Evolutionary conservation across 2,329 filamentous ascomycete species (phyloP).

Genomic region (Arthrobotrys sphaeroides): DNA sequence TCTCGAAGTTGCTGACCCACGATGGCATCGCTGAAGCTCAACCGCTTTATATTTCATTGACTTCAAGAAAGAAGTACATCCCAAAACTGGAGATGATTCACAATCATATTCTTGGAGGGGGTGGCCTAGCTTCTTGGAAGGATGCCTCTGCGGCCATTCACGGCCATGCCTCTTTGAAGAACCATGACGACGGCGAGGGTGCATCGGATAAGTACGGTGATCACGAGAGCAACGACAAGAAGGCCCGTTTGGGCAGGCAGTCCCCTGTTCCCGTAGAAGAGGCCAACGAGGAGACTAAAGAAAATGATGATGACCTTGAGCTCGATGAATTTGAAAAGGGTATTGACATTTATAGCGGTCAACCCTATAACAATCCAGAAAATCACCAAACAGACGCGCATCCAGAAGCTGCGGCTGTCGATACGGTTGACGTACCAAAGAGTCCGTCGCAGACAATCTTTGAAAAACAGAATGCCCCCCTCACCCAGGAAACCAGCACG

Average conservation of each 20-base stretch:
- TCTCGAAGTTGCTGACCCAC: slow-evolving; percentile 23
- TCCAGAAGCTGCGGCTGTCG: neutral
- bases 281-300: neutral
- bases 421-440: slow-evolving; percentile 41
- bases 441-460: slow-evolving; percentile 40
- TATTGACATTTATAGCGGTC: neutral
- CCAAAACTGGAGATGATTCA: slow-evolving; percentile 47
- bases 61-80: slow-evolving; percentile 47
- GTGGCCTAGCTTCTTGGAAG: slow-evolving; percentile 40
- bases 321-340: slow-evolving; percentile 47
- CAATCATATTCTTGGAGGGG: slow-evolving; percentile 32
- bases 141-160: neutral
- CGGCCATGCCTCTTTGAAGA: neutral
- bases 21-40: slow-evolving; percentile 33
- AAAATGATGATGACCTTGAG: slow-evolving; percentile 33
- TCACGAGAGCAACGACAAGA: neutral
- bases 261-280: neutral
- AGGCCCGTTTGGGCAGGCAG: neutral
- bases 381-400: neutral
- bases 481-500: slow-evolving; percentile 4
- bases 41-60: slow-evolving; percentile 35
- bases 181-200: neutral
- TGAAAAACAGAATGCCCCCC: neutral
- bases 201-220: neutral
- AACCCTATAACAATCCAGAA: slow-evolving; percentile 11